Conservation (phyloP, 1,284 basidiomycete genomes). For the Cutaneotrichosporon dermatis region DNA sequence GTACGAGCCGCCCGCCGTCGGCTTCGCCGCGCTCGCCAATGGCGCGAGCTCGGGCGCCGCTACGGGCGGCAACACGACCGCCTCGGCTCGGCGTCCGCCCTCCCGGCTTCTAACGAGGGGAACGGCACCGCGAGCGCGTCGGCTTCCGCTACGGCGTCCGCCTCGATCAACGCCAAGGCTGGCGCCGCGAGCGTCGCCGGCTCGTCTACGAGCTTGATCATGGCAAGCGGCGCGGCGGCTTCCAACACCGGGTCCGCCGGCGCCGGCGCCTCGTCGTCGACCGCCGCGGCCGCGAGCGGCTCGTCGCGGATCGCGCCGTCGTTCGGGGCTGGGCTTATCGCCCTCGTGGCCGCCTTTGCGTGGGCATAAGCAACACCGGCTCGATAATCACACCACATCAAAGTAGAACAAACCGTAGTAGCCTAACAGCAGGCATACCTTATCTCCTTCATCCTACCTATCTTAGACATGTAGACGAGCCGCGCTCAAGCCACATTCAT, state of each 20-base stretch:
- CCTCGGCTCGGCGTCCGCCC: neutral
- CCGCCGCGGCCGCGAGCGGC: no score
- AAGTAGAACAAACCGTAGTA: no score
- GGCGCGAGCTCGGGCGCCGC: neutral
- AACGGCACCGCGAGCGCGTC: neutral
- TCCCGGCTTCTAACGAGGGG: neutral
- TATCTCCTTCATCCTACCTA: no score
- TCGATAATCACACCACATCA: no score
- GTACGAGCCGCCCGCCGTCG: conserved; percentile 67
- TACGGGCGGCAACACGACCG: neutral
- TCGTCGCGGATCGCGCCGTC: neutral
- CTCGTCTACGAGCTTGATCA: no score
- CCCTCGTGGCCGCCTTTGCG: neutral
- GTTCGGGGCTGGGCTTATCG: neutral
- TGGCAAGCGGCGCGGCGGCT: neutral
- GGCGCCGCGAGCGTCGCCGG: neutral
- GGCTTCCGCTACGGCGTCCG: neutral
- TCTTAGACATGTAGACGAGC: no score
- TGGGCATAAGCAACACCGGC: no score
- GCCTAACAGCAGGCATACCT: no score
- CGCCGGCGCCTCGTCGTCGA: neutral
- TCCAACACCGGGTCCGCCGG: neutral
- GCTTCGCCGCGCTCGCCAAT: conserved; percentile 60
- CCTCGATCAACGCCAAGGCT: neutral
- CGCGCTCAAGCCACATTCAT: no score